phyloP scores from a whole-genome alignment of 2,329 filamentous ascomycete genomes.

The Botryosphaeria dothidea region DNA sequence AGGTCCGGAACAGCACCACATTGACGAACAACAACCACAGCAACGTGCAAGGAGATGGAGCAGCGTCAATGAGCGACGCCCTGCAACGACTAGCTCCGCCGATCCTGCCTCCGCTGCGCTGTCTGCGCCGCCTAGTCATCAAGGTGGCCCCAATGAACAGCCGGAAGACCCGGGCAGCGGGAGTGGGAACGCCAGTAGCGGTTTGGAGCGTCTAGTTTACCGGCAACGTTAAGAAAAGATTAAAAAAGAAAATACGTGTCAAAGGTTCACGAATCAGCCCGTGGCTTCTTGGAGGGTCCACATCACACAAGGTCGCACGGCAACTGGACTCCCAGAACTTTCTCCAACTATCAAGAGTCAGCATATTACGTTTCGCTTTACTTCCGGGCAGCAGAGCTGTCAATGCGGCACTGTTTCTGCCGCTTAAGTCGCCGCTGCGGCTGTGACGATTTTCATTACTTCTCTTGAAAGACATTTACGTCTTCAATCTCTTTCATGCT shows the following conservation, averaged over 20 bases:
- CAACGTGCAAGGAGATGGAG: slow-evolving; percentile 11
- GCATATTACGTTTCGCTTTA: not conserved
- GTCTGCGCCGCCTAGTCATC: not conserved
- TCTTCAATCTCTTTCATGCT: not conserved
- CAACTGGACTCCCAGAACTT: no score
- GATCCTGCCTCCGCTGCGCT: not conserved
- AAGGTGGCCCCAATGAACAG: not conserved
- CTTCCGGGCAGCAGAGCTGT: not conserved
- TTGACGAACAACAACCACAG: not conserved
- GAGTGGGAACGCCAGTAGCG: not conserved
- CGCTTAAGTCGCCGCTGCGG: not conserved
- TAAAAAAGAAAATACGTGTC: not conserved
- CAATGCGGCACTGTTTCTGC: not conserved
- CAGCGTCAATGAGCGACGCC: slow-evolving; percentile 10
- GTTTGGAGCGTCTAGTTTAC: slow-evolving; percentile 14
- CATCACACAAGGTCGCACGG: not conserved
- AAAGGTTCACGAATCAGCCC: not conserved
- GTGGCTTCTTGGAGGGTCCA: not conserved
- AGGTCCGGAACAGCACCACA: slow-evolving; percentile 1
- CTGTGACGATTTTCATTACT: not conserved
- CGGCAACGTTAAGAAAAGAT: not conserved
- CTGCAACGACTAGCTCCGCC: slow-evolving; percentile 2
- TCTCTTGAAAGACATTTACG: not conserved
- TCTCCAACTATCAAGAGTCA: no score
- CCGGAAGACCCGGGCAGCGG: not conserved